These are phyloP conservation scores for Picocystis sp. DNA, from an alignment of 163 green algal species.

Conservation along the genomic window DNA sequence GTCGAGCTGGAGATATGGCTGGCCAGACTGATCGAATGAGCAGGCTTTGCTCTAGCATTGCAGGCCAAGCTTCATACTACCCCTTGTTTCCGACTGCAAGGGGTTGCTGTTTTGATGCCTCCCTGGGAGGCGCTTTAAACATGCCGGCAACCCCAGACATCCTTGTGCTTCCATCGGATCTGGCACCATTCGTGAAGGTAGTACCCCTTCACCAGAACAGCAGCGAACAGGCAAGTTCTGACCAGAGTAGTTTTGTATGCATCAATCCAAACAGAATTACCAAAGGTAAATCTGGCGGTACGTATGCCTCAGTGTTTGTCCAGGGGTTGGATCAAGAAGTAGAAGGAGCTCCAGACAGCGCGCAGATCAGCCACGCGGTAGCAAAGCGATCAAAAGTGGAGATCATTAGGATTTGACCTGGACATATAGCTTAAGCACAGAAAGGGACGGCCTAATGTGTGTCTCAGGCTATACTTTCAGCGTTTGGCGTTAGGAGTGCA, in stretches of 20 bases:
- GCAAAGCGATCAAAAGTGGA: constrained; percentile 17
- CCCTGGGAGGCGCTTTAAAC: constrained; percentile 23
- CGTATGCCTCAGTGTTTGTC: constrained; percentile 39
- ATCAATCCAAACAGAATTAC: constrained; percentile 50
- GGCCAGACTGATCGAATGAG: too few species aligned
- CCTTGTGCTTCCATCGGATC: constrained; percentile 64
- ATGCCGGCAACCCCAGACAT: constrained; percentile 45
- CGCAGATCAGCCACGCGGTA: not conserved
- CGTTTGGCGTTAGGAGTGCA: too few species aligned
- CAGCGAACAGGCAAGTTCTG: not conserved
- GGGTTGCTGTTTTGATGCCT: constrained; percentile 49
- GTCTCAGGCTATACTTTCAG: too few species aligned
- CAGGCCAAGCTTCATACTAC: constrained; percentile 33
- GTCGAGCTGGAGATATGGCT: too few species aligned
- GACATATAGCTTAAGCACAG: not conserved
- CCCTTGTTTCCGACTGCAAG: constrained; percentile 43
- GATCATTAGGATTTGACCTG: constrained; percentile 21
- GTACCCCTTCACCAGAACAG: constrained; percentile 10
- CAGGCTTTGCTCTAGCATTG: constrained; percentile 19
- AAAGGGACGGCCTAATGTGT: too few species aligned
- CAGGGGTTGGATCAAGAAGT: constrained; percentile 1
- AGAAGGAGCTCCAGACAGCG: not conserved
- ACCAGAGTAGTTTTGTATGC: not conserved
- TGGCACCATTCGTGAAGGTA: constrained; percentile 57
- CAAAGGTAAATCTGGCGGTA: constrained; percentile 39